phyloP scores from a whole-genome alignment of 2,329 filamentous ascomycete species.

The Aspergillus pseudotamarii region DNA sequence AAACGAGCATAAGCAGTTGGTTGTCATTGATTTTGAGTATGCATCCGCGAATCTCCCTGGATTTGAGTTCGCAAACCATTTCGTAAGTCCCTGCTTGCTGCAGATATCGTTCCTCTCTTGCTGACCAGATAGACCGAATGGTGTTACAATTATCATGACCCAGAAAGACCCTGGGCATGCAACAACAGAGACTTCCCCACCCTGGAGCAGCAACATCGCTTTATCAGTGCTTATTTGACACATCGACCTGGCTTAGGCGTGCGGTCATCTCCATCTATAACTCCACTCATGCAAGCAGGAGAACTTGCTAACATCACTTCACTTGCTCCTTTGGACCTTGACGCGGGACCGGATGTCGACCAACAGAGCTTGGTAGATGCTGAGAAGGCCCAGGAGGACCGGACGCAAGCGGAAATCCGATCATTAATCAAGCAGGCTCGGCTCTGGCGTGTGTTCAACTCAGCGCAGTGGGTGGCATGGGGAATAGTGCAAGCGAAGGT shows the following conservation, averaged over 20 bases:
- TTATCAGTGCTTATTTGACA: slow-evolving; percentile 82
- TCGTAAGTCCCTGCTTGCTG: slow-evolving; percentile 56
- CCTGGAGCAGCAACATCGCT: slow-evolving; percentile 77
- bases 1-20: slow-evolving; percentile 92
- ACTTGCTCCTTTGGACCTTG: slow-evolving; percentile 74
- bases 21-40: slow-evolving; percentile 99
- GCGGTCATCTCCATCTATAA: slow-evolving; percentile 29
- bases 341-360: slow-evolving; percentile 62
- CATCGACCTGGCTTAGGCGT: slow-evolving; percentile 65
- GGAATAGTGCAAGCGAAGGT: slow-evolving; percentile 93
- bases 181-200: slow-evolving; percentile 73
- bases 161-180: slow-evolving; percentile 66
- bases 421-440: slow-evolving; percentile 76
- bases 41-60: slow-evolving; percentile 85
- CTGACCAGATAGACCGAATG: slow-evolving; percentile 69
- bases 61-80: slow-evolving; percentile 95
- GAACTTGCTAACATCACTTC: slow-evolving; percentile 51
- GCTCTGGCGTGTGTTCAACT: slow-evolving; percentile 86
- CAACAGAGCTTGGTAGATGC: slow-evolving; percentile 57
- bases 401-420: slow-evolving; percentile 67
- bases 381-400: slow-evolving; percentile 65
- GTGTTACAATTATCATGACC: slow-evolving; percentile 95
- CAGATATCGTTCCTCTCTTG: not conserved
- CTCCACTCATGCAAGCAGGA: slow-evolving; percentile 53
- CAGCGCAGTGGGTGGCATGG: slow-evolving; percentile 92